These are phyloP conservation scores for Vitis cinerea DNA, from an alignment of 164 flowering plant species.

Conservation along the genomic window DNA sequence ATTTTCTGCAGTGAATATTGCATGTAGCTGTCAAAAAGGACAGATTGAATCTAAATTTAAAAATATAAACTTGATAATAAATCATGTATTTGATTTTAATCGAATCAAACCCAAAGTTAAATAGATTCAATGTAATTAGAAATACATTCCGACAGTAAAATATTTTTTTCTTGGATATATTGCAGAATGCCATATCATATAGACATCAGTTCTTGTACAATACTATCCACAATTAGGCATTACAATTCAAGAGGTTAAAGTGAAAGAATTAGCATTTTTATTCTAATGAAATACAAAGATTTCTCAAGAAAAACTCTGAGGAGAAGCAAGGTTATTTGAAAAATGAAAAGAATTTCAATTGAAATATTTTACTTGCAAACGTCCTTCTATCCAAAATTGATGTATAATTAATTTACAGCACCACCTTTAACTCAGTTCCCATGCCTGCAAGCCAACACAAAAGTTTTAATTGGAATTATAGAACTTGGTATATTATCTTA, in stretches of 20 bases:
- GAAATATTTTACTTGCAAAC: constrained; percentile 8
- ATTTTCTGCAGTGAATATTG: no score
- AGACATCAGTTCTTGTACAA: no score
- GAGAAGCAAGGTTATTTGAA: not conserved
- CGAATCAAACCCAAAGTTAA: no score
- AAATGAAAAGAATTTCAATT: not conserved
- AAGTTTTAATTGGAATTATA: not conserved
- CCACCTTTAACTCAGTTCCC: constrained; percentile 47
- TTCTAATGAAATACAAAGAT: not conserved
- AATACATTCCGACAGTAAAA: no score
- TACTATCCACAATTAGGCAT: not conserved
- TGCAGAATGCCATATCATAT: no score
- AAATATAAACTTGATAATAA: no score
- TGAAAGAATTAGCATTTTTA: not conserved
- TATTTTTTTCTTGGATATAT: no score
- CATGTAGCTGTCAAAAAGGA: no score
- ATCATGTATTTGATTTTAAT: no score
- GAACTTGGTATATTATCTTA: not conserved
- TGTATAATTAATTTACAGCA: not conserved
- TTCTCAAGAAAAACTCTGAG: not conserved
- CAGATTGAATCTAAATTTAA: no score
- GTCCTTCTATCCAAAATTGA: constrained; percentile 6
- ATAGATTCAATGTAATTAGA: no score
- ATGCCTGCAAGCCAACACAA: constrained; percentile 45
- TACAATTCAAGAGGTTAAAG: not conserved